Base-by-base conservation (phyloP, 371 early-diverging fungal genomes). In the Haplosporangium sp. region DNA sequence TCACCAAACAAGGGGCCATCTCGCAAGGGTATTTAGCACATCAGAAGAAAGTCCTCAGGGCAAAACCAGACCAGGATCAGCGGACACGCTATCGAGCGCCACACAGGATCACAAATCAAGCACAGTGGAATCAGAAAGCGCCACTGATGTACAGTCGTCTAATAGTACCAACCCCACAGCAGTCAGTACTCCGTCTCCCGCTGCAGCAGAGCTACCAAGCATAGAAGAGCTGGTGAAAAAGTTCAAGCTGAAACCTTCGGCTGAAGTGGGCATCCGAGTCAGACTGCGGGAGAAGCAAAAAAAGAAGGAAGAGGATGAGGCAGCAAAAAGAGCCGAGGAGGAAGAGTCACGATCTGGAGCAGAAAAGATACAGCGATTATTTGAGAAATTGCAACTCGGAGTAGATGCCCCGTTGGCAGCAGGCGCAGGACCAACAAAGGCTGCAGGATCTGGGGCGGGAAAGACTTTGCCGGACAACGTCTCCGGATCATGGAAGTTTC, bases 251-350 rank as follows among this genome's bases (percentile, higher is more conserved):
- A 79, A 69, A 51, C 80, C 80, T 12, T 68, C 69, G 8, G 80
- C 51, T 13, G 73, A 79, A 51, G 80, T 79, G 41, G 80, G 80
- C 41, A 73, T 79, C 47, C 68, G 73, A 10, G 73, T 62, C 23
- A 56, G 77, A 21, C 21, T 52, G 40, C 38, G 60, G 20, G 77
- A 70, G 21, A 71, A 53, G 40, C 63, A 67, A n/a, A 46, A 54
- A 41, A 47, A 42, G 37, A 41, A 51, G n/a, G 67, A 67, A 16
- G 57, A 59, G 40, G 62, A 65, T 11, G 63, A 58, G 14, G 63
- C 68, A 20, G 50, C 54, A 5, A 52, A 37, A 21, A 45, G 18
- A 18, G 59, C 67, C n/a, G 54, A 54, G 7, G 69, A 69, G 55
- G 51, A 29, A 8, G 64, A 71, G 20, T 37, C 54, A 18, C 50